A percentile compares a stretch with the other conserved stretches of the same genome.
These are phyloP conservation scores for Stygiomarasmius scandens DNA, from an alignment of 1,284 basidiomycete species.

Conservation along the genomic window DNA sequence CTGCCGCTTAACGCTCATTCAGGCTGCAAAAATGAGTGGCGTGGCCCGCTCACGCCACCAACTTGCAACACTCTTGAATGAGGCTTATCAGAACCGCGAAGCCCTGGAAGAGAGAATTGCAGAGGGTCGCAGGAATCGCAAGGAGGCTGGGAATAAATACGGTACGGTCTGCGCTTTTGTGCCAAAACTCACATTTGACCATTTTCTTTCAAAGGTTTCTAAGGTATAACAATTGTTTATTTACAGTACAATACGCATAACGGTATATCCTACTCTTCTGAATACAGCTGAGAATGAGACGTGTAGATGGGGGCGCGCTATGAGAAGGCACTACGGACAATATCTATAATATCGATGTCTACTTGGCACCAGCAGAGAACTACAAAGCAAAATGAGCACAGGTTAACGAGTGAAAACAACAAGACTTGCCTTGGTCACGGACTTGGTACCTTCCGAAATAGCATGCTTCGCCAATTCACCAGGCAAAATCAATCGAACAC, in stretches of 20 bases:
- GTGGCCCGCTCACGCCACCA: constrained; percentile 76
- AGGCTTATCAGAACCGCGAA: constrained; percentile 79
- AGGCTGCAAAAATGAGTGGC: constrained; percentile 71
- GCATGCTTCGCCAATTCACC: constrained; percentile 75
- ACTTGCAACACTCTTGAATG: constrained; percentile 71
- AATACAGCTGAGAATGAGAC: background rate
- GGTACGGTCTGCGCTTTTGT: constrained; percentile 44
- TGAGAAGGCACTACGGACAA: background rate
- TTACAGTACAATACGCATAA: background rate
- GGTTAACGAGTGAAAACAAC: background rate
- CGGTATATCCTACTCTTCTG: background rate
- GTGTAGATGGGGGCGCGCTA: background rate
- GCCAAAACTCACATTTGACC: background rate
- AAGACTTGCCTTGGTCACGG: constrained; percentile 13
- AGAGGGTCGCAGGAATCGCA: constrained; percentile 76
- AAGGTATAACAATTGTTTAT: background rate
- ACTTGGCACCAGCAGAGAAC: constrained; percentile 16
- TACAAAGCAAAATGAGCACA: background rate
- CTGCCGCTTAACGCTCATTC: background rate
- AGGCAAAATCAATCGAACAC: constrained; percentile 81
- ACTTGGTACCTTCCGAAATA: constrained; percentile 56
- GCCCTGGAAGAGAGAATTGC: constrained; percentile 79
- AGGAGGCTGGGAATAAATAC: constrained; percentile 86
- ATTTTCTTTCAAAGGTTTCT: constrained; percentile 9
- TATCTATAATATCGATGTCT: constrained; percentile 3